These are phyloP conservation scores for Colletotrichum nymphaeae DNA, from an alignment of 2,329 filamentous ascomycete genomes.

Conservation along the genomic window DNA sequence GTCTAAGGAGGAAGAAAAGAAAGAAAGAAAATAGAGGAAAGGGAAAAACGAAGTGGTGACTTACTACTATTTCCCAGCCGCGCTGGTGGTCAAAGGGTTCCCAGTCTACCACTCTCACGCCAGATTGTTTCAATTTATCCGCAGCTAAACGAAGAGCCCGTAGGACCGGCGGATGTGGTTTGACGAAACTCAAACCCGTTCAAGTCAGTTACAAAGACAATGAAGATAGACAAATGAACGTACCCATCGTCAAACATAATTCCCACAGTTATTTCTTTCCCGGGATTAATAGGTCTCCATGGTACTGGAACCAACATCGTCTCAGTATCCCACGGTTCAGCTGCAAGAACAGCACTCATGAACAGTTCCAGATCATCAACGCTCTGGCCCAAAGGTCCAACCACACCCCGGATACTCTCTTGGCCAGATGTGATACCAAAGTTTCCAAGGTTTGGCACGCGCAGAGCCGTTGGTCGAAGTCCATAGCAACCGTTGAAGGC, in stretches of 20 bases:
- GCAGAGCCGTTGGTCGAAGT: constrained; percentile 65
- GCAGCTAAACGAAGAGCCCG: constrained; percentile 62
- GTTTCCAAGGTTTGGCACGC: constrained; percentile 65
- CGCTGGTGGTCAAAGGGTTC: constrained; percentile 53
- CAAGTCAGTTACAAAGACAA: neutral
- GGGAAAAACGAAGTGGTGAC: neutral
- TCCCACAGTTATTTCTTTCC: constrained; percentile 62
- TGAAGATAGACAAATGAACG: constrained; percentile 49
- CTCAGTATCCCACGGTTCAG: constrained; percentile 67
- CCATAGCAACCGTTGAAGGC: constrained; percentile 69
- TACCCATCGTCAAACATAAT: constrained; percentile 74
- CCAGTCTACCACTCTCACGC: constrained; percentile 66
- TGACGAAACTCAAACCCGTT: neutral
- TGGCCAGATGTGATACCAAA: constrained; percentile 72
- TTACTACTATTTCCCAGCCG: constrained; percentile 10
- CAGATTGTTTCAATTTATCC: constrained; percentile 54
- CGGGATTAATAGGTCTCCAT: constrained; percentile 55
- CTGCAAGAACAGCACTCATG: constrained; percentile 60
- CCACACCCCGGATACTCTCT: constrained; percentile 71
- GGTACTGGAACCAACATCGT: constrained; percentile 68
- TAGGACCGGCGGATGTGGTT: constrained; percentile 72
- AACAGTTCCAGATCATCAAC: constrained; percentile 67
- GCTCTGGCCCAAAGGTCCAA: constrained; percentile 69
- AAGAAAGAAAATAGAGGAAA: too few relatives aligned
- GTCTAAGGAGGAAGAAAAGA: neutral